A percentile compares a stretch with the other conserved stretches of the same genome.
These are phyloP conservation scores for Amesomyces nigricolor DNA, from an alignment of 2,329 filamentous ascomycete genomes.

Conservation along the genomic window DNA sequence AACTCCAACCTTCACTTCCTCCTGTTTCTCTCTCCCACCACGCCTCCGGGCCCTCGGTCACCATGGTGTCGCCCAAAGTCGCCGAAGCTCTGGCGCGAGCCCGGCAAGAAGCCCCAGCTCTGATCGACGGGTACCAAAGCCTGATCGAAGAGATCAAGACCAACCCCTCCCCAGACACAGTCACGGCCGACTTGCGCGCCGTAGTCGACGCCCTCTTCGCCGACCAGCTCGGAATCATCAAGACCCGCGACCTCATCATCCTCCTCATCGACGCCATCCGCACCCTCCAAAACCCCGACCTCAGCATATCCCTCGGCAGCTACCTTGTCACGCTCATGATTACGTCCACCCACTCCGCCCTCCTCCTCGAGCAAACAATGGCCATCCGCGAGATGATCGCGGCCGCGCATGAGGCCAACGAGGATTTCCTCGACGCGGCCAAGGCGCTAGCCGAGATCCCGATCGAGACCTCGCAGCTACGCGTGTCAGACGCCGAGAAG, in stretches of 20 bases:
- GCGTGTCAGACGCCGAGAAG: slow-evolving; percentile 75
- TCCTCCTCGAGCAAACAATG: slow-evolving; percentile 80
- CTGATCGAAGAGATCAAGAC: slow-evolving; percentile 26
- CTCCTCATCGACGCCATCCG: slow-evolving; percentile 46
- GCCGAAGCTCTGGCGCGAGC: slow-evolving; percentile 21
- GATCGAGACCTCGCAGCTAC: slow-evolving; percentile 81
- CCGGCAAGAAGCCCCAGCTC: slow-evolving; percentile 5
- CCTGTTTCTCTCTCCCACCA: background rate
- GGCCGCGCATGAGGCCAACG: slow-evolving; percentile 72
- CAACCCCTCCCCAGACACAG: slow-evolving; percentile 18
- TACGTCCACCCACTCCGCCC: slow-evolving; percentile 49
- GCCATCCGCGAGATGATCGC: slow-evolving; percentile 75
- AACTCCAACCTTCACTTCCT: too few relatives aligned
- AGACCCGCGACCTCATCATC: slow-evolving; percentile 27
- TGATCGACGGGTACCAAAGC: slow-evolving; percentile 19
- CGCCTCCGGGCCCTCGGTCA: background rate
- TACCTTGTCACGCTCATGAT: slow-evolving; percentile 63
- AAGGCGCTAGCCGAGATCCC: slow-evolving; percentile 75
- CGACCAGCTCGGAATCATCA: slow-evolving; percentile 27
- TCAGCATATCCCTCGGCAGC: slow-evolving; percentile 70
- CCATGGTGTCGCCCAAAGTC: slow-evolving; percentile 25
- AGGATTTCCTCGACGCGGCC: slow-evolving; percentile 76
- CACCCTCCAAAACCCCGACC: slow-evolving; percentile 53
- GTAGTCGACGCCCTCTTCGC: slow-evolving; percentile 24
- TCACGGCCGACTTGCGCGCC: slow-evolving; percentile 25